Percentiles rank a stretch among this genome's conserved stretches.
Conservation (phyloP, 176 grass and related monocot genomes). For the Musa acuminata region DNA sequence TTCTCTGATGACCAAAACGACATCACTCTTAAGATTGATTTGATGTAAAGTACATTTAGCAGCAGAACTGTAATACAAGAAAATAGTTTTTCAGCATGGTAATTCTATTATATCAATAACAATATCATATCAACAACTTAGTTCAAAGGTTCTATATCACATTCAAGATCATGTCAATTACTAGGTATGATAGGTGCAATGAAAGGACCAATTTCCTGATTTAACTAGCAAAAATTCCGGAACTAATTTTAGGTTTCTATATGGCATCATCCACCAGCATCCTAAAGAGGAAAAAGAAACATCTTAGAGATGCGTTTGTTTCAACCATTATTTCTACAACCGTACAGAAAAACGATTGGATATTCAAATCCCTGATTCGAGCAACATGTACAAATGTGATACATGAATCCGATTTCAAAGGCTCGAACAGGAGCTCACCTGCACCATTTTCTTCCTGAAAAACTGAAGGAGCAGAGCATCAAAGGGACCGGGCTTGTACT, state of each 20-base stretch:
- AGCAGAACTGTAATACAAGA: background rate
- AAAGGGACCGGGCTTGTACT: slow-evolving; percentile 11
- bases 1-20: no score
- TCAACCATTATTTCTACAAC: background rate
- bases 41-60: background rate
- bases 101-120: no score
- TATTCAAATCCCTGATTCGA: background rate
- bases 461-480: slow-evolving; percentile 6
- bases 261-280: background rate
- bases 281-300: no score
- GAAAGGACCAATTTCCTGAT: background rate
- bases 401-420: background rate
- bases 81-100: background rate
- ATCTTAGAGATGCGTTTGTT: no score
- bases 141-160: background rate
- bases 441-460: slow-evolving; percentile 27
- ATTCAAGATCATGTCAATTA: background rate
- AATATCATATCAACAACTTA: background rate
- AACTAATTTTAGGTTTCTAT: background rate
- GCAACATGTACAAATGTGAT: background rate
- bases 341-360: background rate
- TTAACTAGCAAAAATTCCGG: background rate
- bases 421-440: slow-evolving; percentile 6
- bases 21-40: background rate
- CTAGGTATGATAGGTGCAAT: background rate